Base-by-base conservation (phyloP, 2,329 filamentous ascomycete genomes). In the Nothophaeocryptopus gaeumannii region DNA sequence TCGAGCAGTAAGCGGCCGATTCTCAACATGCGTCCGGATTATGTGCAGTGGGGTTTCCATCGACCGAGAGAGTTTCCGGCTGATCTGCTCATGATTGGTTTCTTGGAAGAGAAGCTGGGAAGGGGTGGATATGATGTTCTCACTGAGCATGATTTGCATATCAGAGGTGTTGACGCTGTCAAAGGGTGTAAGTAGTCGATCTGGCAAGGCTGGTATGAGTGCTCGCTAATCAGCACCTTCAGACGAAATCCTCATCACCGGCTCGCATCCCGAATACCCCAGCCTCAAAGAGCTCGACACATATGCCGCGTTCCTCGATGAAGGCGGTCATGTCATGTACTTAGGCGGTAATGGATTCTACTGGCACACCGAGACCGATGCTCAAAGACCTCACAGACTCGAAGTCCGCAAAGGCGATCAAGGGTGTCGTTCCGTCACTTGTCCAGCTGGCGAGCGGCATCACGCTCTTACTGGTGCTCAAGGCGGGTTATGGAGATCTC, bases 401-500 rank as follows among this genome's bases (percentile, higher is more conserved):
- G 44, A 46, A 39, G 44, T 46, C 8, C 30, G 44, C 5, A 46
- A 46, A 32, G 44, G 44, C 14, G 44, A 46, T 33, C 44, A 46
- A 33, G 44, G 44, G 8, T 46, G 44, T 16, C 26, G 44, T 8
- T 46, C 44, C 9, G 29, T 46, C 26, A 46, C 44, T 15, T 10
- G 38, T 11, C 35, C 44, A 16, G 44, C 44, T 13, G 44, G 44
- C 9, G 44, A 46, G 33, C 30, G 44, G 2, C 31, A 39, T 9
- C 44, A 46, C 10, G 31, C 34, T 13, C 16, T 32, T 9, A 16
- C 34, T 8, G 44, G 44, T 15, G 34, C 44, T 9, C 44, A 46
- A 31, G 44, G 44, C 14, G 44, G 44, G 8, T 13, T 46, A 14
- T 46, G 44, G 44, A 39, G 44, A 20, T 46, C 44, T 5, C n/a